Base-by-base conservation (phyloP, 768 basidiomycete genomes). In the Mycena pura region DNA sequence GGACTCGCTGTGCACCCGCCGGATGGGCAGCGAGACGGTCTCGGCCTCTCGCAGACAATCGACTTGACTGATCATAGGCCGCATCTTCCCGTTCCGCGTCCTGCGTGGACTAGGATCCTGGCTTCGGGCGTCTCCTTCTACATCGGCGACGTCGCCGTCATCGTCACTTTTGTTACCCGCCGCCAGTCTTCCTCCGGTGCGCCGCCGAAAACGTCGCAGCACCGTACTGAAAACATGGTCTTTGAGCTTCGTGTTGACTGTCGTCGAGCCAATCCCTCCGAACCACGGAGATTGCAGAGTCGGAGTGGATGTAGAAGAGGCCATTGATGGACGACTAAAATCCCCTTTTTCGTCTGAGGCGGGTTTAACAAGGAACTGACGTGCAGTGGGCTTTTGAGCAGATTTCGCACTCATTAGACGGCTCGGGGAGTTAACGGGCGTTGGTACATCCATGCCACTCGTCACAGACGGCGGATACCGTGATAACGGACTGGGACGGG, bases 181-280 rank as follows among this genome's bases (percentile, higher is more conserved):
- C 13, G 69, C 69, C 65, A 74, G 74, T 28, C 78, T 73, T 22
- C 78, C 78, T 39, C 74, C 79, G 10, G 78, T 76, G 31, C 84
- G 84, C 65, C 85, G 84, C 36, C 84, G 82, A 58, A 94, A 85
- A 58, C 92, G 82, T 46, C 88, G 86, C 62, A 98, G 78, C 29
- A 99, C 87, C 17, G 92, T 91, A 61, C 86, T 91, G 72, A 99
- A 96, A 44, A 99, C 94, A 67, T 96, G 95, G 70, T 99, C 95
- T 75, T 95, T 96, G 58, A 99, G 79, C 72, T 87, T 92, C 36
- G 91, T 94, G 74, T 99, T 99, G 60, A 98, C 95, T 52, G 89
- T 84, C 6, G 97, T 99, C 14, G 92, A 93, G 1, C 96, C 96
- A 2, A 90, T 92, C 3, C 96, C 96, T 31, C 91, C 93, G 66